Percentiles rank a stretch among this genome's conserved stretches.
Conservation (phyloP, 2,329 filamentous ascomycete genomes). For the Fusarium praegraminearum region DNA sequence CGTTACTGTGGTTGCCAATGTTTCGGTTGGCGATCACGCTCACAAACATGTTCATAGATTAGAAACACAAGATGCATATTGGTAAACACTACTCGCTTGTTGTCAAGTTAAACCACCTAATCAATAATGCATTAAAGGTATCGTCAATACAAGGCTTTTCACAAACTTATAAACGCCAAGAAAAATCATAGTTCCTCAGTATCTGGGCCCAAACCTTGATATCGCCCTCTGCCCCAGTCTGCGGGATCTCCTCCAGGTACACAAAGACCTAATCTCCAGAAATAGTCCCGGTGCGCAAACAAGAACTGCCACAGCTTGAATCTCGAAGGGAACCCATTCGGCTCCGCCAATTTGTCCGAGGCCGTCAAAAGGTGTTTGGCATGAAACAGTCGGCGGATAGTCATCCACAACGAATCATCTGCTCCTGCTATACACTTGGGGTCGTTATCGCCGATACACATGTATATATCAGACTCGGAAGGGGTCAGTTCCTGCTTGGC, state of each 20-base stretch:
- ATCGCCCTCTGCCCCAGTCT: conserved; percentile 71
- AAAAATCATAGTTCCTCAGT: conserved; percentile 54
- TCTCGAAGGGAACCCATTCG: conserved; percentile 66
- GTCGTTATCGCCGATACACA: conserved; percentile 81
- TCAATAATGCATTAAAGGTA: conserved; percentile 3
- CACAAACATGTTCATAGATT: not conserved
- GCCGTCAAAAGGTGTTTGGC: conserved; percentile 42
- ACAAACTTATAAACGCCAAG: conserved; percentile 1
- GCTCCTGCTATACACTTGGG: conserved; percentile 75
- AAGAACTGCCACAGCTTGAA: conserved; percentile 91
- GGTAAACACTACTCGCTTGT: not conserved
- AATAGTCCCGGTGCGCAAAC: conserved; percentile 96
- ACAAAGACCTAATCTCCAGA: conserved; percentile 92
- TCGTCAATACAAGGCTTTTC: conserved; percentile 12
- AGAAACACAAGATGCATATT: not conserved
- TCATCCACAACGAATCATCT: conserved; percentile 53
- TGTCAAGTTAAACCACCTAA: not conserved
- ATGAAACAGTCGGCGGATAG: conserved; percentile 44
- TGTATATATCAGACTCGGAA: conserved; percentile 72
- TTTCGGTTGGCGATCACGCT: not conserved
- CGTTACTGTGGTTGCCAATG: not conserved
- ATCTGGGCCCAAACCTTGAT: conserved; percentile 56
- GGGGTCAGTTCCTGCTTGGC: conserved; percentile 77
- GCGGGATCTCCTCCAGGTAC: conserved; percentile 81
- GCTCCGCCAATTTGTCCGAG: conserved; percentile 34